A percentile compares a stretch with the other conserved stretches of the same genome.
Conservation (phyloP, 2,329 filamentous ascomycete species). For the Pseudogymnoascus sp. region DNA sequence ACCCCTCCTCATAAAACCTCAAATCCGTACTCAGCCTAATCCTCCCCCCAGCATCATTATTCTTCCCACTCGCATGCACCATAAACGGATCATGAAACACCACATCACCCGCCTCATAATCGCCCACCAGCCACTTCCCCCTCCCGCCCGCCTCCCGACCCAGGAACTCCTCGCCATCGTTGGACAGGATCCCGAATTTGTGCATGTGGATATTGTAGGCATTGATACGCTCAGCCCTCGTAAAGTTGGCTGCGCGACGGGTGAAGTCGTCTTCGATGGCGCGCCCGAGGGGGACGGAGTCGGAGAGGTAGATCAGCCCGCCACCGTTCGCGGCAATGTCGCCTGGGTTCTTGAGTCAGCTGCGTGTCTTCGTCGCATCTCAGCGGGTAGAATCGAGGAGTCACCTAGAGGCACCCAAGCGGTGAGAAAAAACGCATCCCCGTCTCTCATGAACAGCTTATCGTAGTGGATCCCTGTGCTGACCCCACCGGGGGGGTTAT, state of each 20-base stretch:
- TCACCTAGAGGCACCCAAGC: constrained; percentile 47
- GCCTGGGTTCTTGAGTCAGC: constrained; percentile 27
- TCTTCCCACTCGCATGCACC: constrained; percentile 35
- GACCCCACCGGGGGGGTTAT: constrained; percentile 45
- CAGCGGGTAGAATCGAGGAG: constrained; percentile 13
- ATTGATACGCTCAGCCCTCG: not conserved
- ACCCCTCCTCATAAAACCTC: constrained; percentile 36
- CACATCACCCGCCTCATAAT: constrained; percentile 37
- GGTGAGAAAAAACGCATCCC: constrained; percentile 42
- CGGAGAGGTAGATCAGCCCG: constrained; percentile 38
- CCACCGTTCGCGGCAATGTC: constrained; percentile 33
- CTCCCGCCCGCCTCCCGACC: constrained; percentile 21
- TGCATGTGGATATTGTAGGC: constrained; percentile 4
- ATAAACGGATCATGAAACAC: constrained; percentile 40
- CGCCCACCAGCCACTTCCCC: constrained; percentile 30
- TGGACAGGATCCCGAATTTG: not conserved
- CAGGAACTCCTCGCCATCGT: constrained; percentile 19
- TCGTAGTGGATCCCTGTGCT: constrained; percentile 50
- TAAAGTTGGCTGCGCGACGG: constrained; percentile 1
- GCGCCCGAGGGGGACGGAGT: constrained; percentile 32
- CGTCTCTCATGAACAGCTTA: constrained; percentile 44
- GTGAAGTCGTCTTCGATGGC: constrained; percentile 37
- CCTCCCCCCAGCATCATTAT: constrained; percentile 34
- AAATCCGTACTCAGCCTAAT: constrained; percentile 39
- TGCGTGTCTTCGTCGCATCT: not conserved